Base-by-base conservation (phyloP, 2,329 filamentous ascomycete genomes). In the Penicillium sp. region DNA sequence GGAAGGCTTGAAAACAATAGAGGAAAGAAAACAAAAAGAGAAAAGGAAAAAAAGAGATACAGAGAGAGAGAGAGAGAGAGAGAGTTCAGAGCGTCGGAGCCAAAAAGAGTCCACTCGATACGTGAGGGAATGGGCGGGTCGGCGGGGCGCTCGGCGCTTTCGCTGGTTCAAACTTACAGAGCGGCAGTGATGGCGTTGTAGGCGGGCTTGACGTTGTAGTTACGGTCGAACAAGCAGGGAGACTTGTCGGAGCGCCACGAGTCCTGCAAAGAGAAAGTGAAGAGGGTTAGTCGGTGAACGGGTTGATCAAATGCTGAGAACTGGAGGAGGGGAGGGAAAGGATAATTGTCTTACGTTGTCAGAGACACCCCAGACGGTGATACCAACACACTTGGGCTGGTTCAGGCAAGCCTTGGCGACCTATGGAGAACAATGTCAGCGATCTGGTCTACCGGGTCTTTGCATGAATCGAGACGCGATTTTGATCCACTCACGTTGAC, bases 291-390 rank as follows among this genome's bases (percentile, higher is more conserved):
- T 32, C 29, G 11, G 29, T 4, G 29, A 32, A 8, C 11, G 29
- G 29, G 29, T 32, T 32, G 9, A 3, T 18, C 18, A 18, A 18
- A 18, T 18, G 18, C 18, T 18, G 18, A 18, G 18, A 18, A 18
- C 18, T 18, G 18, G 18, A 18, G 29, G 29, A 7, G 6, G 29
- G 6, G 7, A 32, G 29, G 4, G n/a, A 43, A 4, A 13, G 29
- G 12, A n/a, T 9, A 32, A 18, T 5, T 43, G 26, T 26, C 29
- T 37, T 48, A 63, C 60, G 25, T 53, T 57, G 56, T 76, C 74
- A 18, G 65, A 57, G 1, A 76, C 65, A 26, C 74, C 74, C 74
- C 83, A 86, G 36, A 83, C 79, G 0, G 83, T 86, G 51, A 86
- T 78, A 43, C 82, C 82, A 3, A 84, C 76, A 60, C 83, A 86